Percentiles rank a stretch among this genome's conserved stretches.
phyloP scores from a whole-genome alignment of 768 basidiomycete species.

The Exsudoporus frostii region DNA sequence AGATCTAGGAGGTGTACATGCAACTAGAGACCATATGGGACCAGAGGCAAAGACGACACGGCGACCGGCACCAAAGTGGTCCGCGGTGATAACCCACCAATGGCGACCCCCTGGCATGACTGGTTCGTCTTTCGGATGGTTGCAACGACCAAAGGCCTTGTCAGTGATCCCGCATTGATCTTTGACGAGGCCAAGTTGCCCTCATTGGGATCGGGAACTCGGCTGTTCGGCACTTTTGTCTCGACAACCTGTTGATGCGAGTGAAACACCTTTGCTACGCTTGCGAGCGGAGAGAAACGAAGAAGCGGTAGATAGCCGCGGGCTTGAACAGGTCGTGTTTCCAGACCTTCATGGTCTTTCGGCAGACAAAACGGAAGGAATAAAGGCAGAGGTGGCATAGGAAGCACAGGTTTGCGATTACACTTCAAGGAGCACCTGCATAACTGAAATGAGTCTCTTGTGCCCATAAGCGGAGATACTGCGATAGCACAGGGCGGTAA shows the following conservation, averaged over 20 bases:
- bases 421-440: slow-evolving; percentile 12
- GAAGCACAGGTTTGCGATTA: slow-evolving; percentile 15
- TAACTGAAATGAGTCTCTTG: slow-evolving; percentile 31
- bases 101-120: slow-evolving; percentile 9
- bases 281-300: slow-evolving; percentile 20
- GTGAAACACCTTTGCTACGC: slow-evolving; percentile 3
- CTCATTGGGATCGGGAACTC: not conserved
- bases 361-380: slow-evolving; percentile 10
- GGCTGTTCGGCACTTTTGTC: not conserved
- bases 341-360: not conserved
- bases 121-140: slow-evolving; percentile 2
- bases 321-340: not conserved
- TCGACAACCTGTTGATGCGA: not conserved
- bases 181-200: not conserved
- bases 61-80: no score
- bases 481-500: slow-evolving; percentile 15
- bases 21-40: no score
- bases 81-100: slow-evolving; percentile 4
- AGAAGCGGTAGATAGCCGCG: slow-evolving; percentile 15
- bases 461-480: slow-evolving; percentile 22
- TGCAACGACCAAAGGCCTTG: no score
- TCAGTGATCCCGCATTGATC: no score
- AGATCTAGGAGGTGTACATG: no score
- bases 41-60: no score
- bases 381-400: slow-evolving; percentile 22